A percentile compares a stretch with the other conserved stretches of the same genome.
Evolutionary conservation across 2,329 filamentous ascomycete genomes (phyloP).

Genomic region (Raffaelea arxii): DNA sequence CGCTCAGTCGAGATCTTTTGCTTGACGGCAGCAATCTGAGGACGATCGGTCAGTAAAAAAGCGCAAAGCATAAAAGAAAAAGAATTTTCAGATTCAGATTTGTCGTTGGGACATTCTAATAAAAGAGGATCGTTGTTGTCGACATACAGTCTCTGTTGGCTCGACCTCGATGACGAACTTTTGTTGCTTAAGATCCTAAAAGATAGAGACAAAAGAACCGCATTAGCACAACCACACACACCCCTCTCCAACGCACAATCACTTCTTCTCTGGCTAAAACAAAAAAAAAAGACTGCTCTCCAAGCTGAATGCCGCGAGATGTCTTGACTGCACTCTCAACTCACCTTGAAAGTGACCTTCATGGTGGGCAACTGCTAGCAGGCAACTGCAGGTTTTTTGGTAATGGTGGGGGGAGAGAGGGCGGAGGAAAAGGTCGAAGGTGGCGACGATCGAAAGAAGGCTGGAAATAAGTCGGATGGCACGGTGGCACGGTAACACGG

Average conservation of each 20-base stretch:
- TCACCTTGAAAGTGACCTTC: slow-evolving; percentile 60
- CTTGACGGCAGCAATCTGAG: slow-evolving; percentile 80
- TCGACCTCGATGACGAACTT: slow-evolving; percentile 97
- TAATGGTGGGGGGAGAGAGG: slow-evolving; percentile 5
- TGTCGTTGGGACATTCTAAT: slow-evolving; percentile 1
- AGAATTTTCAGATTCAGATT: background rate
- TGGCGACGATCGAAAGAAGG: background rate
- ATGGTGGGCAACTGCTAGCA: slow-evolving; percentile 42
- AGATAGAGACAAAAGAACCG: slow-evolving; percentile 1
- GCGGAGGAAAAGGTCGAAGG: background rate
- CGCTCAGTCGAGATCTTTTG: slow-evolving; percentile 86
- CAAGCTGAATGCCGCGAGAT: background rate
- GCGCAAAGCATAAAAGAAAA: background rate
- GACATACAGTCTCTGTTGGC: slow-evolving; percentile 78
- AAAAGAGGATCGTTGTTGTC: background rate
- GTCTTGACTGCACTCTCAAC: slow-evolving; percentile 13
- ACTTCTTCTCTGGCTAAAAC: slow-evolving; percentile 7
- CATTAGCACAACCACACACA: too few species aligned
- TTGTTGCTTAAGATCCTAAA: slow-evolving; percentile 92
- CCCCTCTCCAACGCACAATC: too few species aligned
- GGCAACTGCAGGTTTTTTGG: too few species aligned
- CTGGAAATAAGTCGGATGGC: too few species aligned
- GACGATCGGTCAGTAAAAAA: too few species aligned
- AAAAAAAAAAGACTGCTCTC: slow-evolving; percentile 7
- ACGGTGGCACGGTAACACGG: too few species aligned